These are phyloP conservation scores for Neospora caninum DNA, from an alignment of 169 alveolate genomes.

Conservation along the genomic window DNA sequence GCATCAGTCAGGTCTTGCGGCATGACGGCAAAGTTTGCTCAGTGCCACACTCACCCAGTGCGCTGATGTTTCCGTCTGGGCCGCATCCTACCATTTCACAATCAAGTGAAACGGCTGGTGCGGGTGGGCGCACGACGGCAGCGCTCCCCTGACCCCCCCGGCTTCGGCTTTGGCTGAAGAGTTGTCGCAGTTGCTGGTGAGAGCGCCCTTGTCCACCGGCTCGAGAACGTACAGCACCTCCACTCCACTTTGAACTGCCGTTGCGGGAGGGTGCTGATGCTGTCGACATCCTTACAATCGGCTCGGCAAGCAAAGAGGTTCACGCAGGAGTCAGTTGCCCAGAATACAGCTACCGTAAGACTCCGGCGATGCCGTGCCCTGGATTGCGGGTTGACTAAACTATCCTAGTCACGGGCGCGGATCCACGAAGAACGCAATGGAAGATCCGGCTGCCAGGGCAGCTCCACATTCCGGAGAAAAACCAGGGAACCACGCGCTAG, in stretches of 20 bases:
- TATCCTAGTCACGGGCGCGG: too few species aligned
- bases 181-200: neutral
- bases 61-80: neutral
- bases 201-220: neutral
- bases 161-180: neutral
- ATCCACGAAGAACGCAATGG: too few species aligned
- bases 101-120: constrained; percentile 32
- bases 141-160: neutral
- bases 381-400: too few species aligned
- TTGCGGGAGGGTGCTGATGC: neutral
- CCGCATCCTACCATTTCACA: constrained; percentile 50
- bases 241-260: neutral
- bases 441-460: too few species aligned
- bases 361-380: too few species aligned
- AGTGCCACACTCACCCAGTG: neutral
- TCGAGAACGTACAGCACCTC: neutral
- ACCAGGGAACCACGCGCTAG: too few species aligned
- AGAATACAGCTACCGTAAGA: too few species aligned
- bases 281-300: neutral
- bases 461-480: too few species aligned
- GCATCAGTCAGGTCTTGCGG: too few species aligned
- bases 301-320: neutral
- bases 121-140: neutral
- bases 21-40: too few species aligned
- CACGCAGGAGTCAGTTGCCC: neutral